Base-by-base conservation (phyloP, 177 flowering plant genomes). In the Telopea speciosissima region DNA sequence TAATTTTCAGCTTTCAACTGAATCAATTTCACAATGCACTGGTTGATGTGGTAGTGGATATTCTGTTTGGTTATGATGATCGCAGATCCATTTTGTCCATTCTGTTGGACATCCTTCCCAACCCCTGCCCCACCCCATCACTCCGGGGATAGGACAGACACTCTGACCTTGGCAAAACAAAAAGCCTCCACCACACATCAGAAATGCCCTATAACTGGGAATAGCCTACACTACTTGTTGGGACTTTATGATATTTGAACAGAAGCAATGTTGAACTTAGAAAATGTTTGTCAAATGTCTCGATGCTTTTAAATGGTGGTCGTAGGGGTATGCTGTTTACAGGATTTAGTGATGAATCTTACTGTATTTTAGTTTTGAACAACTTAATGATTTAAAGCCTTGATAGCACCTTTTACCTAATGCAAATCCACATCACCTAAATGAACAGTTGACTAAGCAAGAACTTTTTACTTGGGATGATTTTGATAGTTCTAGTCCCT, bases 21-120 rank as follows among this genome's bases (percentile, higher is more conserved):
- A 36, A 66, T 70, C 67, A 67, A 22, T 52, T 67, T 19, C 62
- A 67, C 22, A 17, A n/a, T 59, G 61, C 5, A 58, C n/a, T 58
- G 61, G 22, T 58, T 58, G 23, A 58, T 58, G 8, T n/a, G 3
- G n/a, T 58, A 21, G 61, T 19, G 61, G 58, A 52, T 49, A 12
- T 49, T 49, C 54, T 49, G 58, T 52, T 52, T 52, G n/a, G 58
- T 52, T 52, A 13, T 52, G 58, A 14, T 52, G 58, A 52, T 52
- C 21, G 5, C 21, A 52, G 19, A 6, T 52, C 58, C 19, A 58
- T 7, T n/a, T 58, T 19, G 24, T 16, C n/a, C 40, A 36, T 36
- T 36, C 9, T 36, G 6, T 36, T 36, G 40, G 40, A 28, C 31
- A 2, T 28, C 31, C 31, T n/a, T n/a, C n/a, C n/a, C n/a, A n/a